A percentile compares a stretch with the other conserved stretches of the same genome.
Conservation (phyloP, 257 asterid species). For the Capsicum pubescens region DNA sequence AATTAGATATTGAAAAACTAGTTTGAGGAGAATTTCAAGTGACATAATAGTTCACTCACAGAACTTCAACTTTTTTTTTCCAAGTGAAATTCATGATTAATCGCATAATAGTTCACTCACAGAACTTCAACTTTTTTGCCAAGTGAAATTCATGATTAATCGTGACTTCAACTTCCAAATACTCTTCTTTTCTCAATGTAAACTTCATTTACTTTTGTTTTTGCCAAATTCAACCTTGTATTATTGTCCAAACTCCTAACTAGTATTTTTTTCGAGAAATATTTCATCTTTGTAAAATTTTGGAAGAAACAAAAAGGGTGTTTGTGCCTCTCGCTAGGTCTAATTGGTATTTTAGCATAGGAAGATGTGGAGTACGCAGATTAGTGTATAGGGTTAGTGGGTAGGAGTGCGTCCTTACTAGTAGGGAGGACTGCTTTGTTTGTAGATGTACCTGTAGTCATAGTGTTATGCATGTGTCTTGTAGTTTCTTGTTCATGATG, state of each 20-base stretch:
- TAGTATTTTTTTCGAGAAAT: neutral
- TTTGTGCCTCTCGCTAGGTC: neutral
- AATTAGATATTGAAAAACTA: neutral
- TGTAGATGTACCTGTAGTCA: too few species aligned
- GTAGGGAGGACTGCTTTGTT: too few species aligned
- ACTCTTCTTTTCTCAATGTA: neutral
- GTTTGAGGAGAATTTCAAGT: constrained; percentile 2
- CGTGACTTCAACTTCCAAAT: neutral
- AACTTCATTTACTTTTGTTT: neutral
- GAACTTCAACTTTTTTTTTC: neutral
- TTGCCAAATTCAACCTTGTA: neutral
- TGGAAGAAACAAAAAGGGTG: neutral
- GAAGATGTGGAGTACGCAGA: too few species aligned
- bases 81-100: neutral
- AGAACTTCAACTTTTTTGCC: neutral
- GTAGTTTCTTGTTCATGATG: too few species aligned
- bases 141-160: neutral
- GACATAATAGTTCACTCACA: neutral
- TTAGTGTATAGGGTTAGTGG: too few species aligned
- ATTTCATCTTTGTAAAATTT: neutral
- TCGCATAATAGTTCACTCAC: neutral
- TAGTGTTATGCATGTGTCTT: too few species aligned
- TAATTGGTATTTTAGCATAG: neutral
- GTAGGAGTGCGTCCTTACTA: too few species aligned
- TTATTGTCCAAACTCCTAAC: neutral